Base-by-base conservation (phyloP, 441 rosid genomes). In the Adansonia madagascariensis region DNA sequence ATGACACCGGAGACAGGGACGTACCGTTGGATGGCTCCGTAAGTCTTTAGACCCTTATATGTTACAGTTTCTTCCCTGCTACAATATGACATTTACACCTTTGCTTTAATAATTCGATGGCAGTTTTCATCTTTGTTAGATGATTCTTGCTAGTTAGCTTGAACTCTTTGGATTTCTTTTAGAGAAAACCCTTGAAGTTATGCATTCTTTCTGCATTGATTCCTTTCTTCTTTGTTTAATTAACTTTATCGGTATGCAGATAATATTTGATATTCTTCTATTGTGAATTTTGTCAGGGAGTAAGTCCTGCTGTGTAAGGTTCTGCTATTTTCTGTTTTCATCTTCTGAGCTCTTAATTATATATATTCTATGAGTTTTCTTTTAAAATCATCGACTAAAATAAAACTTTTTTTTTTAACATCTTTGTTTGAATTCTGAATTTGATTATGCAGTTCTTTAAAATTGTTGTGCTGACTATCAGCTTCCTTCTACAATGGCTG, bases 1-100 rank as follows among this genome's bases (percentile, higher is more conserved):
- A 95, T 95, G 99, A 95, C 99, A 35, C 99, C 98, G 1, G 99
- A 93, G 89, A 95, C 99, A 4, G 98, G 99, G 76, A 95, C 98
- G 5, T 95, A 95, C 82, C 97, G 98, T 62, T 95, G 99, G 99
- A 95, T 95, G 99, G 99, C 99, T 69, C 99, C 98, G 99, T 93
- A 92, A 93, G 98, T 87, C 75, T 56, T 79, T 71, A 39, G 12
- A 75, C 59, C 57, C 60, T 74, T 55, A 11, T 43, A 15, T 57
- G 53, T 73, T 66, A 20, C 43, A 22, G 20, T 76, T 71, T 18
- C 46, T 50, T 75, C 53, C 17, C 17, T 56, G 24, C n/a, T 31
- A 11, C 35, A 20, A 20, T 39, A 18, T 35, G n/a, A 0, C 65
- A 31, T 72, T 72, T 73, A 43, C 46, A 64, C 41, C 24, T 63